Percentiles rank a stretch among this genome's conserved stretches.
Conservation (phyloP, 1,284 basidiomycete genomes). For the Caloboletus firmus region DNA sequence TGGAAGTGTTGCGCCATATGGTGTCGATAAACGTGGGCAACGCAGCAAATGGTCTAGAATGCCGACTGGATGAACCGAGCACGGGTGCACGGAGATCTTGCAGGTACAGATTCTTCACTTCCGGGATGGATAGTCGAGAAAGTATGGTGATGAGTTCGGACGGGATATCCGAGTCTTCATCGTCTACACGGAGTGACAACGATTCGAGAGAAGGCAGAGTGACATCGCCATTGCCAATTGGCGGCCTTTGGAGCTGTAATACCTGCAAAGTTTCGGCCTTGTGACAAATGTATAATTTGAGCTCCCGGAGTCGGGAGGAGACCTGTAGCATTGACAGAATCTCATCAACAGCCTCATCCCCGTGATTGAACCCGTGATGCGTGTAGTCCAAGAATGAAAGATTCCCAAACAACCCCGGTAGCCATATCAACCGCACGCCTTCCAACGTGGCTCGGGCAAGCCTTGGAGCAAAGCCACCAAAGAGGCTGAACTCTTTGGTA, state of each 20-base stretch:
- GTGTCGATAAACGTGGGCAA: conserved; percentile 13
- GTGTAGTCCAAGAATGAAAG: conserved; percentile 63
- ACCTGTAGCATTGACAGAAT: conserved; percentile 49
- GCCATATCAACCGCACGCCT: conserved; percentile 62
- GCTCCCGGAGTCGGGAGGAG: conserved; percentile 44
- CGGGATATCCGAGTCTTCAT: conserved; percentile 51
- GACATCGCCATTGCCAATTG: conserved; percentile 21
- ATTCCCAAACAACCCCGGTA: conserved; percentile 57
- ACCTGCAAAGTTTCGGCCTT: conserved; percentile 20
- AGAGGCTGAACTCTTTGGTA: conserved; percentile 60
- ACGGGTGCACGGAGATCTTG: conserved; percentile 37
- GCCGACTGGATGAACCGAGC: conserved; percentile 4
- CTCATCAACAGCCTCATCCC: conserved; percentile 47
- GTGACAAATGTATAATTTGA: conserved; percentile 43
- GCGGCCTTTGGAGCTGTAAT: conserved; percentile 11
- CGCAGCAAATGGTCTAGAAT: conserved; percentile 14
- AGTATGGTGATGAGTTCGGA: conserved; percentile 49
- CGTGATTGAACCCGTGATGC: conserved; percentile 54
- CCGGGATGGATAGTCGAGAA: conserved; percentile 44
- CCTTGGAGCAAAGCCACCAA: conserved; percentile 59
- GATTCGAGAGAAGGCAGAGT: conserved; percentile 41
- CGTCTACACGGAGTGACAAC: conserved; percentile 46
- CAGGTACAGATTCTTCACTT: conserved; percentile 42
- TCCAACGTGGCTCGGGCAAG: conserved; percentile 55
- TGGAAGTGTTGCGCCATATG: conserved; percentile 8